Evolutionary conservation across 23 red algal genomes (phyloP).

Genomic region (Chondrus crispus): DNA sequence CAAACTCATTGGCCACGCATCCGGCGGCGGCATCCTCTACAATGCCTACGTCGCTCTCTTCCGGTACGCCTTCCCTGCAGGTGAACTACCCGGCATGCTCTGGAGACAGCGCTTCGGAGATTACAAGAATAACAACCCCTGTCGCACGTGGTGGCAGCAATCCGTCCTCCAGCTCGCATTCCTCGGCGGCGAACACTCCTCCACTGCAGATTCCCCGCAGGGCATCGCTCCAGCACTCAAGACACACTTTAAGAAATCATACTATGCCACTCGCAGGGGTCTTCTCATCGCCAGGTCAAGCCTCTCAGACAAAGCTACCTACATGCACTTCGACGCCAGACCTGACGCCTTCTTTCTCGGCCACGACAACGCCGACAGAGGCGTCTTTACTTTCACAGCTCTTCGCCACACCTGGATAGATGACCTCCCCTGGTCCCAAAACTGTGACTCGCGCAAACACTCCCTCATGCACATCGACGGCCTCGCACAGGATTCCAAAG

Average conservation of each 20-base stretch:
- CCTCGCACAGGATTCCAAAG: conserved; percentile 21
- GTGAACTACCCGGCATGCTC: conserved; percentile 25
- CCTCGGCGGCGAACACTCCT: conserved; percentile 48
- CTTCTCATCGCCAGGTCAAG: conserved; percentile 22
- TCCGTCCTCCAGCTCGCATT: conserved; percentile 9
- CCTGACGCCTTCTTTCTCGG: conserved; percentile 42
- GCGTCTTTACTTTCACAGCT: conserved; percentile 32
- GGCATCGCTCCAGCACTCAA: neutral
- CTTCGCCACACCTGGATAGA: conserved; percentile 33
- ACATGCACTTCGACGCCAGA: conserved; percentile 56
- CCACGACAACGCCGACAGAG: conserved; percentile 55
- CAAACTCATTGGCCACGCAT: conserved; percentile 49
- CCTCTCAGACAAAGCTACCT: conserved; percentile 1
- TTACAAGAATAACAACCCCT: conserved; percentile 52
- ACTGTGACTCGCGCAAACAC: conserved; percentile 24
- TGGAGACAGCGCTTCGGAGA: conserved; percentile 45
- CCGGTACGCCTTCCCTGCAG: conserved; percentile 37
- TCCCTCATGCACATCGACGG: conserved; percentile 34
- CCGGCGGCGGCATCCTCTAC: conserved; percentile 39
- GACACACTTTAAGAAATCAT: neutral
- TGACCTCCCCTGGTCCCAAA: neutral
- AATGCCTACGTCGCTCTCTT: conserved; percentile 21
- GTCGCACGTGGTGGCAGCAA: conserved; percentile 46
- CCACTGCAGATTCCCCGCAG: conserved; percentile 8
- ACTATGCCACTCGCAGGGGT: conserved; percentile 1